phyloP scores from a whole-genome alignment of 164 flowering plant genomes.

The Liquidambar formosana region DNA sequence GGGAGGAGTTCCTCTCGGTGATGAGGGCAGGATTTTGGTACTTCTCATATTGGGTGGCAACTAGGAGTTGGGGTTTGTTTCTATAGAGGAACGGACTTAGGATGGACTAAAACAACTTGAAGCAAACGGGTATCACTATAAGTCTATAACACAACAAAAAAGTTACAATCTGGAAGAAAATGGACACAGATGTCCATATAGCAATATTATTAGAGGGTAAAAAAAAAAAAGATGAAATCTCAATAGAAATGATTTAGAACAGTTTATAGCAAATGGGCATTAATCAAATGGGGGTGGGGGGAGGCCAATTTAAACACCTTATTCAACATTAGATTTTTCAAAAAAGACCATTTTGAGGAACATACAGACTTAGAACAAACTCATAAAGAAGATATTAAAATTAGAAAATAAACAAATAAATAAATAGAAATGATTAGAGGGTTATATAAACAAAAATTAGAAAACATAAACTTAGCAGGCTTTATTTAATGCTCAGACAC shows the following conservation, averaged over 20 bases:
- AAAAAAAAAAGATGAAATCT: conserved; percentile 35
- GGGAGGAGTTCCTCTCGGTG: too few relatives aligned
- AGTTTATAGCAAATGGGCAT: conserved; percentile 37
- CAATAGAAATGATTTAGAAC: conserved; percentile 15
- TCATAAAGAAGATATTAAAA: too few relatives aligned
- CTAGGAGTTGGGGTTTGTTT: too few relatives aligned
- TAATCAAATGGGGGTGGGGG: conserved; percentile 13
- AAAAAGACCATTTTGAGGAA: conserved; percentile 19
- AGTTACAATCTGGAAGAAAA: conserved; percentile 11
- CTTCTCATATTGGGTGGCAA: too few relatives aligned
- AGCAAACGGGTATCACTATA: conserved; percentile 41
- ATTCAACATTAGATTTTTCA: conserved; percentile 37
- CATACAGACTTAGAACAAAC: background rate
- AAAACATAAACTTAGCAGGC: too few relatives aligned
- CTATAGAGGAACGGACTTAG: too few relatives aligned
- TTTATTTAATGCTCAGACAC: too few relatives aligned
- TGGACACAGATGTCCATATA: background rate
- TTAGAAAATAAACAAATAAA: too few relatives aligned
- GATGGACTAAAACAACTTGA: conserved; percentile 19
- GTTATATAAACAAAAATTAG: too few relatives aligned
- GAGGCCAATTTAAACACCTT: background rate
- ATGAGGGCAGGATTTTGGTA: too few relatives aligned
- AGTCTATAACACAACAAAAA: too few relatives aligned
- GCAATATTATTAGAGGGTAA: conserved; percentile 39
- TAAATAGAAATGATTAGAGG: too few relatives aligned